These are phyloP conservation scores for Backusella tuberculispora DNA, from an alignment of 192 early-diverging fungal genomes.

Conservation along the genomic window DNA sequence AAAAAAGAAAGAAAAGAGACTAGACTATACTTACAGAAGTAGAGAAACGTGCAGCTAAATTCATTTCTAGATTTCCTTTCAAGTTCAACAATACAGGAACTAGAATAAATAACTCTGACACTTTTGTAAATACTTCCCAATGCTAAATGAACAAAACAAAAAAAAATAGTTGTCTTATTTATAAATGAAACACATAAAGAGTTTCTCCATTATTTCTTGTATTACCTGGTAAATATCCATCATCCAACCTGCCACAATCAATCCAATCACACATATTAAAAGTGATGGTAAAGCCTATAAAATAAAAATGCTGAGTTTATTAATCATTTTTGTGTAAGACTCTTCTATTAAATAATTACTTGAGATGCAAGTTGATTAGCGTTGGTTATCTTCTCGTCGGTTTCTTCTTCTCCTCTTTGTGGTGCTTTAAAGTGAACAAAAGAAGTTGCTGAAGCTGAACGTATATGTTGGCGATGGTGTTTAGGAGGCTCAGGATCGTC, in stretches of 20 bases:
- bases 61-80: constrained; percentile 93
- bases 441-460: constrained; percentile 1
- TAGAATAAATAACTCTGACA: constrained; percentile 82
- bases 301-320: background rate
- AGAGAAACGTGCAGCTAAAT: constrained; percentile 83
- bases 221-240: constrained; percentile 65
- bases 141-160: constrained; percentile 44
- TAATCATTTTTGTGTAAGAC: background rate
- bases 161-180: background rate
- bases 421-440: constrained; percentile 28
- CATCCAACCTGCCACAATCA: constrained; percentile 72
- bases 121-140: constrained; percentile 67
- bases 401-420: background rate
- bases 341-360: background rate
- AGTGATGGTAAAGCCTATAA: constrained; percentile 64
- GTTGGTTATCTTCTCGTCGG: background rate
- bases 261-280: constrained; percentile 70
- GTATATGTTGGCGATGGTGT: background rate
- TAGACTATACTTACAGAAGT: constrained; percentile 73
- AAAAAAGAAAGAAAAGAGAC: too few species aligned
- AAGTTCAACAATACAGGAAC: constrained; percentile 85
- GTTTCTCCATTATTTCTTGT: background rate
- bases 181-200: background rate
- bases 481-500: background rate
- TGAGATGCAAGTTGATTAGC: constrained; percentile 16